Base-by-base conservation (phyloP, 2,329 filamentous ascomycete species). In the Cercospora beticola region DNA sequence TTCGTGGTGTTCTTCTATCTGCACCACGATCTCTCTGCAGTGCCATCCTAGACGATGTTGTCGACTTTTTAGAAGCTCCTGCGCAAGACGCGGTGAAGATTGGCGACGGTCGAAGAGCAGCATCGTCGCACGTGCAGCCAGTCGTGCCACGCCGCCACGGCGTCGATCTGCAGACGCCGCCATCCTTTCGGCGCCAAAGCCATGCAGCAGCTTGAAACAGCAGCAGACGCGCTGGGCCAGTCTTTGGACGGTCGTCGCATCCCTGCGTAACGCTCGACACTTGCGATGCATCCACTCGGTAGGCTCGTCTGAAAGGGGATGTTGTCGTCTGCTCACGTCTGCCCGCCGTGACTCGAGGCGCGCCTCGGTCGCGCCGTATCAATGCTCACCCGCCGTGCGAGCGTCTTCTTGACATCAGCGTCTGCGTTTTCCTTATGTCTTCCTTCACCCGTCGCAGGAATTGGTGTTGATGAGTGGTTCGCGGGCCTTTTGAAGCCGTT, bases 251-350 rank as follows among this genome's bases (percentile, higher is more conserved):
- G 63, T 49, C 56, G 61, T 66, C 28, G n/a, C 49, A 65, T 59
- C 62, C 67, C 67, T 68, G 62, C 67, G 52, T 58, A 12, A 62
- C 62, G 62, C 62, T 68, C 62, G 66, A 60, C 62, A 65, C 36
- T 52, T 54, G n/a, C 62, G 56, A 65, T 56, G 58, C 62, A 62
- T 36, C 30, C 49, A 33, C n/a, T 16, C 23, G 52, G 30, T 23
- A 58, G 54, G 54, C 26, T 21, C 26, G 52, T 65, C 31, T 26
- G 52, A 40, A 57, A 33, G 8, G 21, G 52, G 52, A 49, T 58
- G n/a, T 30, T 30, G 62, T 16, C 31, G 52, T 33, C 33, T 31
- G 14, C 23, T 18, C n/a, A 46, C 40, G 23, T 65, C n/a, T 28
- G 21, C 10, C 23, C 16, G 21, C 23, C 52, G 40, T 33, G 33